Evolutionary conservation across 2,329 filamentous ascomycete genomes (phyloP).

Genomic region (Fusarium sp.): DNA sequence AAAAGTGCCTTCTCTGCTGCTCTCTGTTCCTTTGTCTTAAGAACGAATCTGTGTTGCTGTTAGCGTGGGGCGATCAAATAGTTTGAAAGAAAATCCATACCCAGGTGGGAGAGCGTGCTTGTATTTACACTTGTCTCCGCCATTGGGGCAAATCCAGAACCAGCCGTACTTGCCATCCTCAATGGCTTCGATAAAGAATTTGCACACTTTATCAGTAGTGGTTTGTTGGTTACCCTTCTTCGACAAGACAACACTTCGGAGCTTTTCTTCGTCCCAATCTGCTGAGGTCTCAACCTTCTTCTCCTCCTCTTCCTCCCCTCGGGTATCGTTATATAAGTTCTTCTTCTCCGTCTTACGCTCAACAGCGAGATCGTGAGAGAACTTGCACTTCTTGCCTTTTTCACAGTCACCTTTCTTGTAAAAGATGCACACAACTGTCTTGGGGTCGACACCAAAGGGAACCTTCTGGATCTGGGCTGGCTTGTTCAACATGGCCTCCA

Average conservation of each 20-base stretch:
- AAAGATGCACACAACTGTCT: conserved; percentile 96
- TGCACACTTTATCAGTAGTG: conserved; percentile 98
- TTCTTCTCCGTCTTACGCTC: conserved; percentile 95
- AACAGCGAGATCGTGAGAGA: conserved; percentile 89
- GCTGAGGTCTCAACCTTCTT: conserved; percentile 95
- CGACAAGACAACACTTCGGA: conserved; percentile 88
- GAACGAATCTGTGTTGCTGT: conserved; percentile 76
- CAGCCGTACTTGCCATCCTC: conserved; percentile 99
- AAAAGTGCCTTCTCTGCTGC: conserved; percentile 94
- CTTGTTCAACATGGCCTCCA: conserved; percentile 85
- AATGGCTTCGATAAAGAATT: conserved; percentile 96
- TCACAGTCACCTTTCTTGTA: conserved; percentile 98
- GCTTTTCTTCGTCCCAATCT: conserved; percentile 97
- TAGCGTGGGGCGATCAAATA: conserved; percentile 33
- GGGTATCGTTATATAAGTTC: conserved; percentile 87
- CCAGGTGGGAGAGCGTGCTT: conserved; percentile 94
- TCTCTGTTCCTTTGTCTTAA: conserved; percentile 98
- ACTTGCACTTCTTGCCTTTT: conserved; percentile 98
- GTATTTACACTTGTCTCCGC: conserved; percentile 98
- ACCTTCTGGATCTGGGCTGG: conserved; percentile 98
- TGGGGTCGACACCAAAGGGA: conserved; percentile 96
- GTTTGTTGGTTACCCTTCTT: conserved; percentile 98
- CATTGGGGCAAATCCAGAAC: conserved; percentile 99
- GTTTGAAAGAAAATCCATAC: conserved; percentile 65
- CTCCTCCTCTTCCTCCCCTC: conserved; percentile 76